Percentiles rank a stretch among this genome's conserved stretches.
phyloP scores from a whole-genome alignment of 2,329 filamentous ascomycete genomes.

The Penicillium decumbens region DNA sequence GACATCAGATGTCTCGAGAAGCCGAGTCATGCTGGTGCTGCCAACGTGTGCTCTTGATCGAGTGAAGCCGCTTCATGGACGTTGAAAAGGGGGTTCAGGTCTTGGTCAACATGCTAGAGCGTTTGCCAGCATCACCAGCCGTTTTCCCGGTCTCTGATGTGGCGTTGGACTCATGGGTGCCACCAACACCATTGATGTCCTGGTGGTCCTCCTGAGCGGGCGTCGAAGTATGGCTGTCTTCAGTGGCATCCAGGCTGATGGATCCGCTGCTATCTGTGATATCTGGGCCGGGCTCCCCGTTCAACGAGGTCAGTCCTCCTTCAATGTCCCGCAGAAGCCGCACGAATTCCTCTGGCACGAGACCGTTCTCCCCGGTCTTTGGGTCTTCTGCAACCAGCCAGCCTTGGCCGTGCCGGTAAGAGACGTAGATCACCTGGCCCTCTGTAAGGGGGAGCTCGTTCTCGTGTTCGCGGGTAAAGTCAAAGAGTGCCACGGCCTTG shows the following conservation, averaged over 20 bases:
- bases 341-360: slow-evolving; percentile 96
- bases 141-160: slow-evolving; percentile 1
- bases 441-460: slow-evolving; percentile 91
- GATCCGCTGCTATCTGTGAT: slow-evolving; percentile 49
- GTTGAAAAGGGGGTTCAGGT: slow-evolving; percentile 9
- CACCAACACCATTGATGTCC: slow-evolving; percentile 9
- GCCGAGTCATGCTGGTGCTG: not conserved
- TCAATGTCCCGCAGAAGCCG: slow-evolving; percentile 88
- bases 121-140: slow-evolving; percentile 8
- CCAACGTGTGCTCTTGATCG: slow-evolving; percentile 2
- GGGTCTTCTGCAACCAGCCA: slow-evolving; percentile 97
- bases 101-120: slow-evolving; percentile 14
- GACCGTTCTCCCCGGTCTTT: slow-evolving; percentile 84
- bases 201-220: slow-evolving; percentile 28
- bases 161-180: slow-evolving; percentile 2
- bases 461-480: slow-evolving; percentile 92
- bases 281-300: slow-evolving; percentile 48
- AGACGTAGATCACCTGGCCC: slow-evolving; percentile 94
- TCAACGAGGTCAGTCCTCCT: slow-evolving; percentile 72
- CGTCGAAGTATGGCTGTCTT: slow-evolving; percentile 29
- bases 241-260: slow-evolving; percentile 53
- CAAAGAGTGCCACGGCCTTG: slow-evolving; percentile 90
- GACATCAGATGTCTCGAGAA: not conserved
- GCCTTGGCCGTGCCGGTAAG: slow-evolving; percentile 90
- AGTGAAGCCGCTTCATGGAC: slow-evolving; percentile 10